Base-by-base conservation (phyloP, 768 basidiomycete species). In the Chiua virens region DNA sequence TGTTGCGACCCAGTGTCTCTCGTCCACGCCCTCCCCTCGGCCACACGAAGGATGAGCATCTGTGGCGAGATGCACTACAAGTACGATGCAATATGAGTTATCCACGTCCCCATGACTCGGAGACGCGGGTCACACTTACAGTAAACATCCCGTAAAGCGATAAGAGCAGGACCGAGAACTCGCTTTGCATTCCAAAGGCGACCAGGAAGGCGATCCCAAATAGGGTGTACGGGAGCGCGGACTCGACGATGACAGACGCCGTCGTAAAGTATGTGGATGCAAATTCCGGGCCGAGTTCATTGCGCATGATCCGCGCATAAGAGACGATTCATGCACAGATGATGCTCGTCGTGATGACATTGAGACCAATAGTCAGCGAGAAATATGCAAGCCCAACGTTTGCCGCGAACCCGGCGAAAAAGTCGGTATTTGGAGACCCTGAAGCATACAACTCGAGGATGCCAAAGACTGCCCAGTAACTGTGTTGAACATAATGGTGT, bases 21-120 rank as follows among this genome's bases (percentile, higher is more conserved):
- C 13, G 9, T 23, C 57, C 57, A 58, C 3, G 56, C 57, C 22
- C 22, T 53, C 18, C 52, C 56, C 2, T 35, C 34, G 5, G 45
- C 51, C 17, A 58, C 45, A 3, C 57, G 57, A 35, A 58, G 49
- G 30, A 58, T 50, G 10, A 58, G 51, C 48, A 58, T 58, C 40
- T 58, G 52, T 5, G 56, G 57, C 1, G 57, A 53, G 22, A 58
- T 3, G 27, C 51, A 58, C 57, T 58, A n/a, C n/a, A n/a, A 5
- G 45, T 9, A 5, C 27, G 8, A 10, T 23, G 3, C 11, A 10
- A 32, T 9, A 21, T 15, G 18, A 30, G 8, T 4, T 9, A 30
- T 30, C 2, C 17, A 5, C n/a, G n/a, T n/a, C n/a, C n/a, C n/a
- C 3, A 17, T 34, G 4, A 34, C 1, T 7, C 6, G 14, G 15